Evolutionary conservation across 2,329 filamentous ascomycete species (phyloP).

Genomic region (Fusarium luffae): DNA sequence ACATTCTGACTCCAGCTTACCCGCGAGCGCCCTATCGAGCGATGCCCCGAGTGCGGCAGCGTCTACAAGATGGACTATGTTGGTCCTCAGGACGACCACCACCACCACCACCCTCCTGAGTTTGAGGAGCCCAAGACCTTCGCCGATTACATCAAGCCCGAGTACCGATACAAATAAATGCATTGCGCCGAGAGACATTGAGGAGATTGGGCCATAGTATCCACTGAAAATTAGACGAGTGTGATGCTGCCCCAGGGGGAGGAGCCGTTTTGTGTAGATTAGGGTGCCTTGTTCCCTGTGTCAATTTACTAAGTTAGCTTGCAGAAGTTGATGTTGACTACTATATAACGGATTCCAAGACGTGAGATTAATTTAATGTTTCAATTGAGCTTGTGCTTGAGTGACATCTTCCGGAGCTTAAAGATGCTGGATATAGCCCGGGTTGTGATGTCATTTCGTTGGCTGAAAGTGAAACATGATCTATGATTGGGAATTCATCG

Average conservation of each 20-base stretch:
- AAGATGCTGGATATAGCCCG: background rate
- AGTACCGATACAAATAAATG: conserved; percentile 80
- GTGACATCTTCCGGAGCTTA: background rate
- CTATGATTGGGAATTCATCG: background rate
- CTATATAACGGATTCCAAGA: conserved; percentile 15
- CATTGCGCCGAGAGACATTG: conserved; percentile 35
- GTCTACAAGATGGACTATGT: conserved; percentile 99
- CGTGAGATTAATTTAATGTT: background rate
- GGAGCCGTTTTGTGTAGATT: conserved; percentile 55
- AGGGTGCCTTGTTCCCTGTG: conserved; percentile 52
- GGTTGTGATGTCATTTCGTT: conserved; percentile 35
- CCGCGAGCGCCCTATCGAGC: conserved; percentile 89
- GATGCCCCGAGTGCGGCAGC: conserved; percentile 95
- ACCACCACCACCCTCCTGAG: conserved; percentile 70
- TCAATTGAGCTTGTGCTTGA: conserved; percentile 4
- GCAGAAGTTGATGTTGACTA: conserved; percentile 45
- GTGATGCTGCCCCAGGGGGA: conserved; percentile 40
- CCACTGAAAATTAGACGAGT: conserved; percentile 42
- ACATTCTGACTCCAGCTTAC: conserved; percentile 68
- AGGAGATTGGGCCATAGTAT: conserved; percentile 38
- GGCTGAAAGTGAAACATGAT: conserved; percentile 3
- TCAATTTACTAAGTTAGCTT: conserved; percentile 51
- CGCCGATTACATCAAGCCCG: conserved; percentile 92
- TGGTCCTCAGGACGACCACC: conserved; percentile 80
- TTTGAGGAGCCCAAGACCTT: conserved; percentile 94